Conservation (phyloP, 805 yeast species). For the Candida ipomoeae region DNA sequence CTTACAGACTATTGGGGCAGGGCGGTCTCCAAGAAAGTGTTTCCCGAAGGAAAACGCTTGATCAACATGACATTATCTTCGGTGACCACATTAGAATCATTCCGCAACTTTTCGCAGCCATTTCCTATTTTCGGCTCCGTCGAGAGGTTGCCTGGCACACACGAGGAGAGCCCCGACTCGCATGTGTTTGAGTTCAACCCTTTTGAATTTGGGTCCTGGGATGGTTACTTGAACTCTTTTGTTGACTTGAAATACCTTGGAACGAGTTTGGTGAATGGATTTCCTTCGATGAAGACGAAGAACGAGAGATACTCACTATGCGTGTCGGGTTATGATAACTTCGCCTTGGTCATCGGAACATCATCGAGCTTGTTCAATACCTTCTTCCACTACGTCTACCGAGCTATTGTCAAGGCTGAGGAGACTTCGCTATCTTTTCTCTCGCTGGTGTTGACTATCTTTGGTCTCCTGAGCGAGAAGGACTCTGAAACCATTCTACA, state of each 20-base stretch:
- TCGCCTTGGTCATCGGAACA: slow-evolving; percentile 58
- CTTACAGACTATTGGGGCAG: slow-evolving; percentile 69
- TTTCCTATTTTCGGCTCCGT: slow-evolving; percentile 46
- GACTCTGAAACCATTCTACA: slow-evolving; percentile 34
- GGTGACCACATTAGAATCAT: slow-evolving; percentile 30
- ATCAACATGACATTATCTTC: slow-evolving; percentile 40
- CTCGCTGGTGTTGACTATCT: slow-evolving; percentile 12
- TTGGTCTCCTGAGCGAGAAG: slow-evolving; percentile 11
- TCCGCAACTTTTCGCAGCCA: slow-evolving; percentile 38
- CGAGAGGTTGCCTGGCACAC: slow-evolving; percentile 35
- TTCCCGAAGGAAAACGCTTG: slow-evolving; percentile 31
- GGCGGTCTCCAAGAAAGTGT: slow-evolving; percentile 49
- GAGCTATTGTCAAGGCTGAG: slow-evolving; percentile 22
- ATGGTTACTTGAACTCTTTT: slow-evolving; percentile 42
- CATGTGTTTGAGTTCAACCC: slow-evolving; percentile 59
- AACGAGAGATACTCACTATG: slow-evolving; percentile 35
- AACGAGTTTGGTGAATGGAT: slow-evolving; percentile 42
- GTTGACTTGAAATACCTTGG: slow-evolving; percentile 52
- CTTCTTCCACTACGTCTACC: slow-evolving; percentile 46
- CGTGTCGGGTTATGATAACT: slow-evolving; percentile 51
- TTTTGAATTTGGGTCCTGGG: slow-evolving; percentile 69
- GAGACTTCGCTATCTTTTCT: slow-evolving; percentile 9
- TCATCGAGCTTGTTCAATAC: slow-evolving; percentile 59
- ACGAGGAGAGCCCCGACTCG: slow-evolving; percentile 31
- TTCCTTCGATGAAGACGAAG: slow-evolving; percentile 24